phyloP scores from a whole-genome alignment of 2,329 filamentous ascomycete species.

The Metarhizium humberi region DNA sequence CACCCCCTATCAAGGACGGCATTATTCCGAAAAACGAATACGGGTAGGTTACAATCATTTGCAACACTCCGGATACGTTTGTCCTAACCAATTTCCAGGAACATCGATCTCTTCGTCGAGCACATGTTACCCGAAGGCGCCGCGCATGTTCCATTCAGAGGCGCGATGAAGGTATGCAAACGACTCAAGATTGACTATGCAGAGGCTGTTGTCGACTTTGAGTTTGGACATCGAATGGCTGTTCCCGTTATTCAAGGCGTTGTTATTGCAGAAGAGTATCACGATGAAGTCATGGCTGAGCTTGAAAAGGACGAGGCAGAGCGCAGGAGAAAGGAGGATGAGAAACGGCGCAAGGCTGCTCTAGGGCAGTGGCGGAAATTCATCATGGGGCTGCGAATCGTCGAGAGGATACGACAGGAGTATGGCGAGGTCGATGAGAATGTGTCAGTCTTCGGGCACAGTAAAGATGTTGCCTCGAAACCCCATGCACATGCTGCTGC shows the following conservation, averaged over 20 bases:
- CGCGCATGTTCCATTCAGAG: conserved; percentile 71
- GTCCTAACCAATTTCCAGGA: conserved; percentile 31
- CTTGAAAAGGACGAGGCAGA: conserved; percentile 72
- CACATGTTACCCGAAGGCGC: conserved; percentile 86
- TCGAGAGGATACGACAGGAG: conserved; percentile 65
- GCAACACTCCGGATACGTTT: not conserved
- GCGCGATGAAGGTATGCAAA: conserved; percentile 71
- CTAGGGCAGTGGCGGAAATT: conserved; percentile 79
- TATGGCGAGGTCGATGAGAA: conserved; percentile 56
- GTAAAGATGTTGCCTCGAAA: conserved; percentile 13
- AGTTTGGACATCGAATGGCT: conserved; percentile 90
- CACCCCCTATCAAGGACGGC: conserved; percentile 73
- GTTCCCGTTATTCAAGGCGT: conserved; percentile 88
- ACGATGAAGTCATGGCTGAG: conserved; percentile 64
- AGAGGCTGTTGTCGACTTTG: conserved; percentile 91
- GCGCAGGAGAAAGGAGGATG: conserved; percentile 67
- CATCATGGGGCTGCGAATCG: conserved; percentile 73
- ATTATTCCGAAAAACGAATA: conserved; percentile 90
- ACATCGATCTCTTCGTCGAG: conserved; percentile 90
- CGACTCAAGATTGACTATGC: conserved; percentile 80
- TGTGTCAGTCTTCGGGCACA: conserved; percentile 46
- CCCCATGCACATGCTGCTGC: conserved; percentile 11
- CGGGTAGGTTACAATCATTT: conserved; percentile 35
- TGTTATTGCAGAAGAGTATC: conserved; percentile 75
- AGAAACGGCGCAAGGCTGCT: conserved; percentile 67